Base-by-base conservation (phyloP, 441 rosid species). In the Eugenia klotzschiana region DNA sequence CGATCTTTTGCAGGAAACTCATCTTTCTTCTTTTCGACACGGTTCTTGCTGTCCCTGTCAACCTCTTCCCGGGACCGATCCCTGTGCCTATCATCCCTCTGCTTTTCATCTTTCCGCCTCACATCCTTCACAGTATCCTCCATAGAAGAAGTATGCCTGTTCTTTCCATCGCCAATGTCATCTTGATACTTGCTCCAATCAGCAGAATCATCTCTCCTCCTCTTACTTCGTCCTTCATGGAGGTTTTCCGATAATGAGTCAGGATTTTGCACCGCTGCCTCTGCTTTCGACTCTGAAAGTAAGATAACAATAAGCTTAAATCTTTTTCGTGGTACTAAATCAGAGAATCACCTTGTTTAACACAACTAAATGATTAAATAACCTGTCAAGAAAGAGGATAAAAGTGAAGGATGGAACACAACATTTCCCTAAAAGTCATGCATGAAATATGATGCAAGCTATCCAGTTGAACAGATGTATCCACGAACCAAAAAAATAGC, bases 11-110 rank as follows among this genome's bases (percentile, higher is more conserved):
- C 57, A 80, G 87, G 57, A 73, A 87, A 93, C 18, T 93, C 98
- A 89, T 94, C 95, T 87, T 91, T 91, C 83, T 89, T 90, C 90
- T 91, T 94, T 29, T 92, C 96, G 84, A 91, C 92, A 80, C 86
- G 92, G 83, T 86, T 89, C 90, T 87, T 96, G 81, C 84, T 87
- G 82, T 94, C 98, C 87, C 86, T 84, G 82, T 90, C 93, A 29
- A 83, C 86, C 82, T 86, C 94, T 81, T 93, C 98, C 26, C 87
- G 87, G 60, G 89, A 85, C 87, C 91, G 93, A 52, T 91, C 95
- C 86, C 87, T 91, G 85, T 88, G 82, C 64, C 83, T 91, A 37
- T 92, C 95, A 85, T 93, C 95, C 87, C 89, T 92, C 82, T 84
- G 84, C 87, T 92, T 97, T 87, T 93, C 98, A 81, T 89, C 98